Evolutionary conservation across 192 early-diverging fungal species (phyloP).

Genomic region (Rhizophlyctis rosea): DNA sequence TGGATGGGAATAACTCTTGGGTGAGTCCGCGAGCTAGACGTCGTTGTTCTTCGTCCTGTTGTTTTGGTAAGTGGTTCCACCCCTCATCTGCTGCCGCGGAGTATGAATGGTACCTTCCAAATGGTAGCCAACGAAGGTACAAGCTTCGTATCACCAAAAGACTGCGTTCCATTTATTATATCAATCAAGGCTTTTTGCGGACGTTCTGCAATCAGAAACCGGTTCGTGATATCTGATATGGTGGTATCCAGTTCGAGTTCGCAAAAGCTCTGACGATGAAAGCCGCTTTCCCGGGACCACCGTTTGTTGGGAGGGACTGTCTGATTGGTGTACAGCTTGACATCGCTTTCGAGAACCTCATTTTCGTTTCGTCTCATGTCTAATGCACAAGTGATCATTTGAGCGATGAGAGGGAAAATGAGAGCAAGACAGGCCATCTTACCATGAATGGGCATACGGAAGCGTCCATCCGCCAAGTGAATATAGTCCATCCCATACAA

Average conservation of each 20-base stretch:
- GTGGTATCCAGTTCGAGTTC: conserved; percentile 75
- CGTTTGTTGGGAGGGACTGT: background rate
- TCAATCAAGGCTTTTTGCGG: conserved; percentile 26
- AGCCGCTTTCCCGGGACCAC: conserved; percentile 13
- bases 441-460: conserved; percentile 27
- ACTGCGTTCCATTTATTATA: conserved; percentile 2
- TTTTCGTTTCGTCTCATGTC: no score
- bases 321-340: background rate
- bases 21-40: conserved; percentile 25
- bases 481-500: conserved; percentile 85
- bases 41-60: conserved; percentile 50
- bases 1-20: conserved; percentile 1
- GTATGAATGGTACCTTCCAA: conserved; percentile 65
- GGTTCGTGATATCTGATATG: conserved; percentile 64
- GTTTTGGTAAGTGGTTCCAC: background rate
- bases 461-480: conserved; percentile 44
- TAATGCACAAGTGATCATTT: no score
- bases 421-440: no score
- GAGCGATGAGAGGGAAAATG: no score
- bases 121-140: conserved; percentile 59
- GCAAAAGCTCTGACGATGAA: conserved; percentile 53
- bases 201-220: conserved; percentile 32
- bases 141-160: conserved; percentile 35
- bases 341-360: no score
- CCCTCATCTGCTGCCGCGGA: conserved; percentile 5